Evolutionary conservation across 192 early-diverging fungal species (phyloP).

Genomic region (Backusella australiensis): DNA sequence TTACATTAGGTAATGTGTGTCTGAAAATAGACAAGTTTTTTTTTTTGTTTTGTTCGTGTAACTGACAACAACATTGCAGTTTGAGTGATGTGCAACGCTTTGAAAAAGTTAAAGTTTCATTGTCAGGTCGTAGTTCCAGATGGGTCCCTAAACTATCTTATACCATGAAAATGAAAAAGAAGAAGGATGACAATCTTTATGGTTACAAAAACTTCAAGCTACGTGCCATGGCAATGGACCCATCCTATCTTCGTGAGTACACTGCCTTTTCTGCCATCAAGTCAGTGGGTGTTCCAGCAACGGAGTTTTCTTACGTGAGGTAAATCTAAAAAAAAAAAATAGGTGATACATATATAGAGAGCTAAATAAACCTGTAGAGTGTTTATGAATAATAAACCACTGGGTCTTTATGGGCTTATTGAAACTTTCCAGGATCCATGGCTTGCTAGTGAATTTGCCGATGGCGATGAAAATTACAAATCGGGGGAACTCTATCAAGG

Average conservation of each 20-base stretch:
- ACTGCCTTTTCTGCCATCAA: not conserved
- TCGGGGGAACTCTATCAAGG: conserved; percentile 15
- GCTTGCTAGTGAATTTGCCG: not conserved
- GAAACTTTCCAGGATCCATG: conserved; percentile 14
- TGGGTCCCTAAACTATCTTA: conserved; percentile 18
- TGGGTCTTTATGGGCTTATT: conserved; percentile 10
- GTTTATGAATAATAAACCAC: not conserved
- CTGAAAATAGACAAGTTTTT: not conserved
- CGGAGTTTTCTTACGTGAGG: not conserved
- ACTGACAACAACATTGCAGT: not conserved
- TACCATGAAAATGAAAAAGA: not conserved
- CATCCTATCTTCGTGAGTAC: conserved; percentile 5
- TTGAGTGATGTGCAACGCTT: not conserved
- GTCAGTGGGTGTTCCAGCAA: not conserved
- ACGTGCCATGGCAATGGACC: conserved; percentile 11
- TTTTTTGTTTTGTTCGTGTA: not conserved
- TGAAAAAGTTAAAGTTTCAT: not conserved
- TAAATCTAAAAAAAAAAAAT: not conserved
- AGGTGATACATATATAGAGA: not conserved
- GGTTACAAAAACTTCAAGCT: conserved; percentile 4
- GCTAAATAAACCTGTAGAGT: conserved; percentile 8
- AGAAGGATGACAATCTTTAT: not conserved
- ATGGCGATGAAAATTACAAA: not conserved
- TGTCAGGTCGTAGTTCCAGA: conserved; percentile 16
- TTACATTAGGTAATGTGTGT: conserved; percentile 11